phyloP scores from a whole-genome alignment of 2,329 filamentous ascomycete species.

The Lachnellula occidentalis region DNA sequence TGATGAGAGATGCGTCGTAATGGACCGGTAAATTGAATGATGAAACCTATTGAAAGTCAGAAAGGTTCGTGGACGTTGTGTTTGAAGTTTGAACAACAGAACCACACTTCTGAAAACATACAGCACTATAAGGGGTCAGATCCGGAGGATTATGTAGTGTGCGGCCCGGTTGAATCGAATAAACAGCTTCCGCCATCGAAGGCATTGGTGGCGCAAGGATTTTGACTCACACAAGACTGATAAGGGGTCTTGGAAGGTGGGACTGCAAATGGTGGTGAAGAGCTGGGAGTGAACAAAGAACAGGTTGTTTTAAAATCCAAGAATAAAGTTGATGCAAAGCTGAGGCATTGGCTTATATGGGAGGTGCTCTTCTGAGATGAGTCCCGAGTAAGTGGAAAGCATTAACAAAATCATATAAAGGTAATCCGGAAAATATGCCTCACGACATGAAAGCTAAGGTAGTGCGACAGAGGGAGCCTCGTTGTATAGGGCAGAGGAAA shows the following conservation, averaged over 20 bases:
- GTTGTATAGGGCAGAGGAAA: conserved; percentile 14
- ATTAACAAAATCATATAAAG: conserved; percentile 11
- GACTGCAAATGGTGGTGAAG: neutral
- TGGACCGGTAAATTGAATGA: conserved; percentile 27
- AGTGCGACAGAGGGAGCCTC: conserved; percentile 2
- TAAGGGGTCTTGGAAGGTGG: neutral
- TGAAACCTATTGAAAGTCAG: conserved; percentile 23
- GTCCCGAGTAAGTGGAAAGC: conserved; percentile 4
- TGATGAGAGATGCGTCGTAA: conserved; percentile 25
- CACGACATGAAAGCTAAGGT: conserved; percentile 10
- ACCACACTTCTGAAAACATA: conserved; percentile 14
- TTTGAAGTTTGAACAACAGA: neutral
- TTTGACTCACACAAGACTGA: neutral
- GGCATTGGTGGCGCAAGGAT: conserved; percentile 8
- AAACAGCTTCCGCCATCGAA: conserved; percentile 6
- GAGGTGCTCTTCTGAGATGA: conserved; percentile 3
- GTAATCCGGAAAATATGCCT: conserved; percentile 14
- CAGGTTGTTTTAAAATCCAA: neutral
- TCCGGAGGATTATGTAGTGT: conserved; percentile 8
- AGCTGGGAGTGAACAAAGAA: neutral
- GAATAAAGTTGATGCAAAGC: neutral
- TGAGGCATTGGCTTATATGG: neutral
- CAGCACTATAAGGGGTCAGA: conserved; percentile 23
- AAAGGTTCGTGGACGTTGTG: neutral
- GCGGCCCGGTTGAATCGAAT: conserved; percentile 10